A percentile compares a stretch with the other conserved stretches of the same genome.
Conservation (phyloP, 805 yeast species). For the Cyberlindnera mississippiensis region DNA sequence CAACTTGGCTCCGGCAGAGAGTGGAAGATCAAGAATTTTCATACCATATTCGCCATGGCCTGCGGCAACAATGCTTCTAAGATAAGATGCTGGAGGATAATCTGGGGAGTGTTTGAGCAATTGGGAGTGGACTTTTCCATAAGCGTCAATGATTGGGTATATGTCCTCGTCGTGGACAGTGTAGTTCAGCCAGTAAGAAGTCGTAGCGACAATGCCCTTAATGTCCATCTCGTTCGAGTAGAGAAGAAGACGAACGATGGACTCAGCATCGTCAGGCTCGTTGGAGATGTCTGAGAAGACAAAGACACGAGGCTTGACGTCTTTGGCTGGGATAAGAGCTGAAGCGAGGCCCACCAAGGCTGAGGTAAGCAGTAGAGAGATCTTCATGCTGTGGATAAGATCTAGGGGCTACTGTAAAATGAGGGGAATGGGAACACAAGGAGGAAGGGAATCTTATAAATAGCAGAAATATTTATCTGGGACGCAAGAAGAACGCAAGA, state of each 20-base stretch:
- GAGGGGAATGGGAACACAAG: too few species aligned
- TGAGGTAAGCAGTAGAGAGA: neutral
- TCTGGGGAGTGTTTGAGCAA: conserved; percentile 26
- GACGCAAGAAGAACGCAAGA: too few species aligned
- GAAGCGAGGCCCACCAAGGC: neutral
- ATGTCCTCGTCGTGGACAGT: conserved; percentile 31
- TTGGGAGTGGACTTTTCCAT: conserved; percentile 26
- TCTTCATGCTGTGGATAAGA: neutral
- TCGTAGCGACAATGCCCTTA: conserved; percentile 32
- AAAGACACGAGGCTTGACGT: conserved; percentile 27
- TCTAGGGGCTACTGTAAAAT: too few species aligned
- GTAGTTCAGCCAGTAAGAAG: conserved; percentile 31
- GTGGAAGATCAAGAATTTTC: conserved; percentile 17
- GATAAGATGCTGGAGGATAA: conserved; percentile 28
- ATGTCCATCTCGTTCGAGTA: conserved; percentile 30
- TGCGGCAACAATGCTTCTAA: conserved; percentile 24
- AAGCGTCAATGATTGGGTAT: conserved; percentile 31
- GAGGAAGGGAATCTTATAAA: too few species aligned
- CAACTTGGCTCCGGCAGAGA: conserved; percentile 26
- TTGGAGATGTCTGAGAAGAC: conserved; percentile 31
- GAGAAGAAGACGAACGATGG: conserved; percentile 29
- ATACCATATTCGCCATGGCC: conserved; percentile 29
- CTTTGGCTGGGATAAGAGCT: conserved; percentile 27
- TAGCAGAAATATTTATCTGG: too few species aligned
- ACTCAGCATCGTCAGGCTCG: conserved; percentile 32